A percentile compares a stretch with the other conserved stretches of the same genome.
Evolutionary conservation across 1,284 basidiomycete species (phyloP).

Genomic region (Heterobasidion irregulare): DNA sequence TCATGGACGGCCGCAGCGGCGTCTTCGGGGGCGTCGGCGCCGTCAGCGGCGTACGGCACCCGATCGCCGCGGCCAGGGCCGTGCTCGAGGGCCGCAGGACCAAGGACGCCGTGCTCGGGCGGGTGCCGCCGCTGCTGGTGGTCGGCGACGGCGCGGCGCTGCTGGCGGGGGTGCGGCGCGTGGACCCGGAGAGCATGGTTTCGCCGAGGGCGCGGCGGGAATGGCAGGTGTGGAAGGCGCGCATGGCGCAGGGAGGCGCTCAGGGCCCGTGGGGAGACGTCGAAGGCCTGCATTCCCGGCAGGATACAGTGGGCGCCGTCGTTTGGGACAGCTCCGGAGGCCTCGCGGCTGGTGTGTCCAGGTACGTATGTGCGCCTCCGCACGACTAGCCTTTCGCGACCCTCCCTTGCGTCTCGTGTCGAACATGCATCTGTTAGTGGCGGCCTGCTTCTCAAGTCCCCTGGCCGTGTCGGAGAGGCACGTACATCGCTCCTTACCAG

Average conservation of each 20-base stretch:
- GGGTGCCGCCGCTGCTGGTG: conserved; percentile 61
- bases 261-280: background rate
- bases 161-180: conserved; percentile 34
- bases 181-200: conserved; percentile 37
- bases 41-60: conserved; percentile 58
- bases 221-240: conserved; percentile 56
- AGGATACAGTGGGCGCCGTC: conserved; percentile 74
- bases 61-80: conserved; percentile 51
- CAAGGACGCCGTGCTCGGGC: conserved; percentile 29
- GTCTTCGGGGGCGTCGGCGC: conserved; percentile 53
- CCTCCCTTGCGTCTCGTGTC: background rate
- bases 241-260: conserved; percentile 19
- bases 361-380: conserved; percentile 28
- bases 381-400: background rate
- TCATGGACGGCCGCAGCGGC: conserved; percentile 46
- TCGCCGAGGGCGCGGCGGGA: conserved; percentile 37
- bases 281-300: conserved; percentile 25
- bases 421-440: conserved; percentile 35
- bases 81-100: conserved; percentile 9
- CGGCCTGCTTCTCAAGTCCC: conserved; percentile 60
- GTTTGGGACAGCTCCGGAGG: conserved; percentile 34
- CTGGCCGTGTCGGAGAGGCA: conserved; percentile 64
- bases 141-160: conserved; percentile 42
- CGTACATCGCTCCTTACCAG: conserved; percentile 18
- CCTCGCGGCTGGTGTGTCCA: conserved; percentile 67